Base-by-base conservation (phyloP, 345 rosid genomes). In the Nephelium lappaceum region DNA sequence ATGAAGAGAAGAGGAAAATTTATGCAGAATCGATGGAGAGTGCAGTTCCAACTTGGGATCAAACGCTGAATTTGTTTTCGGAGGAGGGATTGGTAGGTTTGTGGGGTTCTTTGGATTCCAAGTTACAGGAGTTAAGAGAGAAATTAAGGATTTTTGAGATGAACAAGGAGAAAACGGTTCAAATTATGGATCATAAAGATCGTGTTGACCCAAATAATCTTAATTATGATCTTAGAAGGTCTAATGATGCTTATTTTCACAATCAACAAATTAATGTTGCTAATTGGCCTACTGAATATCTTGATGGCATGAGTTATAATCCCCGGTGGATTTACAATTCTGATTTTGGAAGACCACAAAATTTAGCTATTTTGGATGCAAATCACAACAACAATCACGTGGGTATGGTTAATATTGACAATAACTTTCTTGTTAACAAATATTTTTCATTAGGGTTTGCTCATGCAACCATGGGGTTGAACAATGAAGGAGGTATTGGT, bases 71-170 rank as follows among this genome's bases (percentile, higher is more conserved):
- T 5, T 39, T 5, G 58, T 69, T 24, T 67, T 69, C 57, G 3
- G n/a, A 69, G 57, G 72, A 31, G 2, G 3, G 36, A 31, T 31
- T 31, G 36, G 36, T 31, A 4, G 36, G 36, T 31, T 31, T 31
- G 38, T 47, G 41, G 15, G 18, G 27, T 12, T 12, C n/a, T 58
- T 45, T 45, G 73, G 73, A 47, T 15, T 24, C 16, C 73, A 69
- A 69, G 73, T 45, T 69, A 25, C 41, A 69, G 11, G 51, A 45
- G 15, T 47, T 69, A 21, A 47, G 60, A 23, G 72, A n/a, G 38
- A 45, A 45, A 45, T 23, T 69, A 45, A 18, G 14, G 38, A 0
- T 43, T 12, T 3, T 69, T 45, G 60, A 47, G 21, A 47, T 5
- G 3, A 12, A 0, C 1, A 53, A 23, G 58, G 51, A 12, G 24